Percentiles rank a stretch among this genome's conserved stretches.
Conservation (phyloP, 495 filamentous ascomycete genomes). For the Parathielavia appendiculata region DNA sequence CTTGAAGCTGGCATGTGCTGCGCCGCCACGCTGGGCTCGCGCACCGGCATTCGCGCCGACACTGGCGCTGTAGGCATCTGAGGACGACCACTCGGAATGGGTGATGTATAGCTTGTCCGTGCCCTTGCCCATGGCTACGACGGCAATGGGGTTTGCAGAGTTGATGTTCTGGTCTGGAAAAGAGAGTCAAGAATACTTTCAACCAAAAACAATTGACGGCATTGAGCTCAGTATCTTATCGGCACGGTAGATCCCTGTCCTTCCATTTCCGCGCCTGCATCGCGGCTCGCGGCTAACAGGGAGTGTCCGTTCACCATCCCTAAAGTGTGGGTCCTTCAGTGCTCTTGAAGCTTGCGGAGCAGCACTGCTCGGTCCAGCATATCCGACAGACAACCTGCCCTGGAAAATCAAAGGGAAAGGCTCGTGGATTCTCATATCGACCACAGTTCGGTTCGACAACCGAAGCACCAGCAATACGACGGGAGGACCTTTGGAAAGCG, state of each 20-base stretch:
- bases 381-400: background rate
- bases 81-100: conserved; percentile 92
- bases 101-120: conserved; percentile 87
- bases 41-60: conserved; percentile 64
- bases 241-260: background rate
- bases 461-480: background rate
- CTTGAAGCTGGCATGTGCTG: conserved; percentile 65
- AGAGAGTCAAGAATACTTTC: background rate
- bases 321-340: background rate
- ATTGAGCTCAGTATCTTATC: conserved; percentile 12
- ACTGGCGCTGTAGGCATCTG: conserved; percentile 74
- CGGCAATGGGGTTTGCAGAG: background rate
- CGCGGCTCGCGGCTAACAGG: background rate
- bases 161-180: background rate
- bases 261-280: background rate
- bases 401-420: background rate
- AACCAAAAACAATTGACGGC: conserved; percentile 11
- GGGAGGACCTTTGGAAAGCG: background rate
- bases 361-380: background rate
- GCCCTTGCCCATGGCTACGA: conserved; percentile 43
- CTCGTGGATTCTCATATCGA: background rate
- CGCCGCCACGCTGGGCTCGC: conserved; percentile 42
- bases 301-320: background rate
- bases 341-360: conserved; percentile 19
- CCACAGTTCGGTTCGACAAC: background rate